Base-by-base conservation (phyloP, 1,284 basidiomycete genomes). In the Laetiporus sulphureus region DNA sequence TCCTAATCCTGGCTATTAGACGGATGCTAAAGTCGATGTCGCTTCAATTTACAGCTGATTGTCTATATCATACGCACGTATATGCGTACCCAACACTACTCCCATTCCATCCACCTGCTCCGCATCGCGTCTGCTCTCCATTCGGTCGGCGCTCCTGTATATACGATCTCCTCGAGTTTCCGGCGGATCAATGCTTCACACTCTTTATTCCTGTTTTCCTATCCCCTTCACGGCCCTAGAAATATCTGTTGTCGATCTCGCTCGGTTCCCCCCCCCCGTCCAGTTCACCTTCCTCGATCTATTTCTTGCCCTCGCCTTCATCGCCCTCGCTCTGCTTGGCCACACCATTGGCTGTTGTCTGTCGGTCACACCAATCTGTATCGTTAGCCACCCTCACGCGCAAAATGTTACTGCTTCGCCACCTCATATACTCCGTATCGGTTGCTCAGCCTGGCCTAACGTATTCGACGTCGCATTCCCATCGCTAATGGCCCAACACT, bases 31-130 rank as follows among this genome's bases (percentile, higher is more conserved):
- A n/a, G n/a, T n/a, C n/a, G n/a, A n/a, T n/a, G n/a, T n/a, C n/a
- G n/a, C n/a, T n/a, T n/a, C n/a, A n/a, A n/a, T n/a, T 7, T 22
- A 10, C 36, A 53, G 48, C 22, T 38, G 24, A 27, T 42, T 38
- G 41, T 49, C 46, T 38, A 50, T 54, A 50, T 47, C 29, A 41
- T 42, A 48, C 37, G 37, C 16, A 47, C 47, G 47, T 50, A 49
- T 37, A 42, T 32, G 42, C 49, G 47, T 48, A 54, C 48, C 51
- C 48, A 46, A 46, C 36, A 18, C 33, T 29, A 25, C 42, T 47
- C 46, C 45, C 43, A 33, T 34, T 33, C 36, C 36, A 20, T 36
- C 22, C 19, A 18, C 33, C 15, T 21, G 25, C 25, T 27, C 31
- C 33, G 32, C 40, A 8, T 27, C 34, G 33, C 32, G 22, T 7